These are phyloP conservation scores for Fraxinus nigra DNA, from an alignment of 305 asterid genomes.

Conservation along the genomic window DNA sequence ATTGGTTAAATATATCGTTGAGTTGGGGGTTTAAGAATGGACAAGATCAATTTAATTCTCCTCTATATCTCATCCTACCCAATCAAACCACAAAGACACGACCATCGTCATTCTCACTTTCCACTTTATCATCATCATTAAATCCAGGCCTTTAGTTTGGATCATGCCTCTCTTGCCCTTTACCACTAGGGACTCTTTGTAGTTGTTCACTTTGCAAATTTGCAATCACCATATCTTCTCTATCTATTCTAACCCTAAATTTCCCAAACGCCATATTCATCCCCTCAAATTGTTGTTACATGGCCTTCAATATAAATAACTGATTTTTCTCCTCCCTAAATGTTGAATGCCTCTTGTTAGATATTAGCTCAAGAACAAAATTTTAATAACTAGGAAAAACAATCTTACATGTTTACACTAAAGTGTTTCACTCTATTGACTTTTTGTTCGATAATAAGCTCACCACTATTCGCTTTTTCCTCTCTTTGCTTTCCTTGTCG, in stretches of 20 bases:
- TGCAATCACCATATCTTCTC: no score
- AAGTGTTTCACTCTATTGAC: neutral
- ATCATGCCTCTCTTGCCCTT: neutral
- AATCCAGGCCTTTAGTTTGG: neutral
- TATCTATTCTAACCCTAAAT: neutral
- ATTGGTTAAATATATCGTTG: neutral
- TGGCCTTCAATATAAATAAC: neutral
- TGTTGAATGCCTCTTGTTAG: no score
- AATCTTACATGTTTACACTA: neutral
- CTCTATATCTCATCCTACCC: neutral
- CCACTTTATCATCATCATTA: neutral
- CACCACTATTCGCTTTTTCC: neutral
- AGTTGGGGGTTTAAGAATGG: neutral
- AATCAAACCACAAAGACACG: neutral
- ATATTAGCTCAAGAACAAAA: no score
- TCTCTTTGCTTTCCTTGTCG: neutral
- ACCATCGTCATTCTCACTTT: neutral
- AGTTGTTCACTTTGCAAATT: neutral
- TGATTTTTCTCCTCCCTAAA: neutral
- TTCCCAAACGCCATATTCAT: neutral
- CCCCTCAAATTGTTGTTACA: neutral
- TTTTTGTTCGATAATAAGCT: neutral
- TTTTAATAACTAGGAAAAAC: neutral
- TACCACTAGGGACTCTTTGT: neutral
- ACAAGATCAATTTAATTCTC: neutral